Evolutionary conservation across 78 protist species (phyloP).

Genomic region (Guillardia theta): DNA sequence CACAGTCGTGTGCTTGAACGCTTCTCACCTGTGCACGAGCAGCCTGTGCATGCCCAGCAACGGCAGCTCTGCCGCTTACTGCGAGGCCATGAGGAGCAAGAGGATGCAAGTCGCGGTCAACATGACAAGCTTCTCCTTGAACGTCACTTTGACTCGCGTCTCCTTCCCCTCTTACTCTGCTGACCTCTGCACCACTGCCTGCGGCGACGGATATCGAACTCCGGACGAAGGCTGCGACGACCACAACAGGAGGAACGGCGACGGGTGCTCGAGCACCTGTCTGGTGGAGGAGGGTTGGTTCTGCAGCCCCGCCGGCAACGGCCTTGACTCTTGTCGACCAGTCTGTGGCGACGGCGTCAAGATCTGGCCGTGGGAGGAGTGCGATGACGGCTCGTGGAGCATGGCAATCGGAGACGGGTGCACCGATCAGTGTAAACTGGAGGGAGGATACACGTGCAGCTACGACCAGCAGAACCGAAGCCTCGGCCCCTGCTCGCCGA

Average conservation of each 20-base stretch:
- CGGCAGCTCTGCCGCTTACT: too few relatives aligned
- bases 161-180: too few relatives aligned
- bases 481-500: not conserved
- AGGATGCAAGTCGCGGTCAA: too few relatives aligned
- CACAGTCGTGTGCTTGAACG: too few relatives aligned
- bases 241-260: not conserved
- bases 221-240: constrained; percentile 24
- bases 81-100: too few relatives aligned
- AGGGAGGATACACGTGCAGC: not conserved
- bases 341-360: constrained; percentile 22
- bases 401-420: constrained; percentile 13
- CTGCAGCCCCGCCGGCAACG: not conserved
- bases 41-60: too few relatives aligned
- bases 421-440: not conserved
- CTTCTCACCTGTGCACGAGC: too few relatives aligned
- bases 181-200: not conserved
- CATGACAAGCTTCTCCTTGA: too few relatives aligned
- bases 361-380: not conserved
- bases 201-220: constrained; percentile 22
- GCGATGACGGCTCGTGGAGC: constrained; percentile 43
- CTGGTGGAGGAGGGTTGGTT: not conserved
- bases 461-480: not conserved
- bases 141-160: too few relatives aligned
- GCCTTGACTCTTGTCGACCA: not conserved
- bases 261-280: not conserved